Percentiles rank a stretch among this genome's conserved stretches.
Evolutionary conservation across 352 stramenopile genomes (phyloP).

Genomic region (Peronospora belbahrii): DNA sequence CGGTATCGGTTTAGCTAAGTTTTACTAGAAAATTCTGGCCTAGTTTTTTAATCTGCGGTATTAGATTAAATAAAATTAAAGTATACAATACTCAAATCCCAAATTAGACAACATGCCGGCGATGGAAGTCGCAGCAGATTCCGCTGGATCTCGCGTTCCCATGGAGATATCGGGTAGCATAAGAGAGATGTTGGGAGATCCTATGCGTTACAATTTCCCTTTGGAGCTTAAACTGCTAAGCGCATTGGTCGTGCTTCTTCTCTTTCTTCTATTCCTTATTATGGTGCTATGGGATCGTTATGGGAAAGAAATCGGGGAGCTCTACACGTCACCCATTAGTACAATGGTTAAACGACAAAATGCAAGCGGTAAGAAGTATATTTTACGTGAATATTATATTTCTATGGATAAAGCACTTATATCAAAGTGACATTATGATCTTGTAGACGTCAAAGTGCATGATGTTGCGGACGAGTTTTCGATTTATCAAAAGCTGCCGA

Average conservation of each 20-base stretch:
- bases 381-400: background rate
- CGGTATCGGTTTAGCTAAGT: too few relatives aligned
- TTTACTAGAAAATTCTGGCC: too few relatives aligned
- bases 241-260: constrained; percentile 53
- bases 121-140: constrained; percentile 6
- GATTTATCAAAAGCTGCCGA: constrained; percentile 79
- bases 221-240: constrained; percentile 66
- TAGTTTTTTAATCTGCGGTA: background rate
- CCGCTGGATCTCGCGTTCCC: constrained; percentile 4
- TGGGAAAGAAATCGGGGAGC: constrained; percentile 73
- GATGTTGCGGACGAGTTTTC: constrained; percentile 73
- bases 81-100: background rate
- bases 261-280: constrained; percentile 81
- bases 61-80: too few relatives aligned
- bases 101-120: constrained; percentile 10
- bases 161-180: constrained; percentile 24
- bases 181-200: constrained; percentile 28
- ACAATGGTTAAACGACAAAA: constrained; percentile 16
- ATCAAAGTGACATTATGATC: background rate
- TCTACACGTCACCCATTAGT: constrained; percentile 51
- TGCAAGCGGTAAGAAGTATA: constrained; percentile 18
- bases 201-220: constrained; percentile 29
- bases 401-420: background rate
- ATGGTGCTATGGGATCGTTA: constrained; percentile 77
- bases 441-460: constrained; percentile 49